Evolutionary conservation across 228 moss, liverwort and hornwort species (phyloP).

Genomic region (Sphagnum magellanicum): DNA sequence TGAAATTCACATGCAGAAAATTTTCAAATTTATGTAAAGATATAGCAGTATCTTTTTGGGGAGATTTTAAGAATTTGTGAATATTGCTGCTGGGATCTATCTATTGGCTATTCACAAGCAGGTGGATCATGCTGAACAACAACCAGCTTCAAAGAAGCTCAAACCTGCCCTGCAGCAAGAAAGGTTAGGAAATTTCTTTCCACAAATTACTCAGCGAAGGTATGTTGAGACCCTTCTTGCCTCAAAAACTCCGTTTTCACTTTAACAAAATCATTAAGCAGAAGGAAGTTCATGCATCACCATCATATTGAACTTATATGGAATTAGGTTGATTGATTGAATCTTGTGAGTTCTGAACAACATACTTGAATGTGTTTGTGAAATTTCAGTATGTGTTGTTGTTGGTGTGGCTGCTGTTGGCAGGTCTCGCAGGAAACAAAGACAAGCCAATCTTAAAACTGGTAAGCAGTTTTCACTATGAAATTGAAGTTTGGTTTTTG

Average conservation of each 20-base stretch:
- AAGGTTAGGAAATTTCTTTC: neutral
- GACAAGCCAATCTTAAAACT: neutral
- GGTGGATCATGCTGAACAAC: too few species aligned
- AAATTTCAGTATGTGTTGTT: neutral
- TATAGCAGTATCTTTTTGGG: too few species aligned
- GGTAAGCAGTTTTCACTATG: neutral
- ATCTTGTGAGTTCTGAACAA: neutral
- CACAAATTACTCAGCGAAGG: neutral
- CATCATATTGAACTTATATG: neutral
- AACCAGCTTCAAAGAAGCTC: too few species aligned
- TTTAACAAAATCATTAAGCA: too few species aligned
- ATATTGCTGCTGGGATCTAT: too few species aligned
- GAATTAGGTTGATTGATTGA: neutral
- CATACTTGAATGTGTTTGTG: neutral
- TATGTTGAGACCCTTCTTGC: neutral
- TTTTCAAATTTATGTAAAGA: too few species aligned
- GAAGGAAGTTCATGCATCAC: too few species aligned
- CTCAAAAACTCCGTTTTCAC: too few species aligned
- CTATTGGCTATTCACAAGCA: too few species aligned
- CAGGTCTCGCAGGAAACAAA: neutral
- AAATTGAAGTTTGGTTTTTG: neutral
- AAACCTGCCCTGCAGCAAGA: neutral
- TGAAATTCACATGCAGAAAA: too few species aligned
- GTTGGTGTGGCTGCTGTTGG: neutral
- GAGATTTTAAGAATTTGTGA: too few species aligned